These are phyloP conservation scores for Picea glauca DNA, from an alignment of 75 land plant species.

Conservation along the genomic window DNA sequence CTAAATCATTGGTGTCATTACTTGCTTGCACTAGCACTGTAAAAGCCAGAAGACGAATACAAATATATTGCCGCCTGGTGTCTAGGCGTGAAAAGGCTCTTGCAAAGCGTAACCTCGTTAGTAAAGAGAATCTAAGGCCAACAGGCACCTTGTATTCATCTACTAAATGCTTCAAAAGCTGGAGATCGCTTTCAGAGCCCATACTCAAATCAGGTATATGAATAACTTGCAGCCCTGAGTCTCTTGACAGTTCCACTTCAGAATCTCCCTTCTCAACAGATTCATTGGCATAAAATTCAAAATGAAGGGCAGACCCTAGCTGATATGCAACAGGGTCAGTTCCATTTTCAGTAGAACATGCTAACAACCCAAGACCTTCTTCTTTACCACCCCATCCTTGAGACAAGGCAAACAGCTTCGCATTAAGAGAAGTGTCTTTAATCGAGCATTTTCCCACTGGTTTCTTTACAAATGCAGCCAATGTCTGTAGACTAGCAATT, in stretches of 20 bases:
- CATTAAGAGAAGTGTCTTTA: conserved; percentile 62
- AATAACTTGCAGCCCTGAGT: conserved; percentile 77
- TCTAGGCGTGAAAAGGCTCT: conserved; percentile 66
- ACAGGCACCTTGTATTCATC: conserved; percentile 63
- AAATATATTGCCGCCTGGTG: conserved; percentile 60
- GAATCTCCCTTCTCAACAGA: conserved; percentile 18
- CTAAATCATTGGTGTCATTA: conserved; percentile 71
- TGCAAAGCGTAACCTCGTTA: conserved; percentile 91
- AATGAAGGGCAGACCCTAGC: conserved; percentile 85
- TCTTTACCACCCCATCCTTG: conserved; percentile 99
- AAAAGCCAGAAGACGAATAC: conserved; percentile 86
- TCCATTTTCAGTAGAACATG: conserved; percentile 58
- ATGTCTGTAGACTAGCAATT: conserved; percentile 72
- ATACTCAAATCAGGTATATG: conserved; percentile 60
- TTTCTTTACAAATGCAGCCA: conserved; percentile 87
- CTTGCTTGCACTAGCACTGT: conserved; percentile 86
- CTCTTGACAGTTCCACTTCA: conserved; percentile 5
- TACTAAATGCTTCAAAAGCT: conserved; percentile 62
- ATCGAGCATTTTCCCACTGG: conserved; percentile 61
- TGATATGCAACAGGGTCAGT: conserved; percentile 47
- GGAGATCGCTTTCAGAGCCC: conserved; percentile 56
- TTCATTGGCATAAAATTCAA: conserved; percentile 77
- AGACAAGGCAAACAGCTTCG: conserved; percentile 77
- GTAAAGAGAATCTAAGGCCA: conserved; percentile 68
- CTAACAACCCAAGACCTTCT: conserved; percentile 91